These are phyloP conservation scores for Zoysia japonica DNA, from an alignment of 176 grass and related monocot genomes.

Conservation along the genomic window DNA sequence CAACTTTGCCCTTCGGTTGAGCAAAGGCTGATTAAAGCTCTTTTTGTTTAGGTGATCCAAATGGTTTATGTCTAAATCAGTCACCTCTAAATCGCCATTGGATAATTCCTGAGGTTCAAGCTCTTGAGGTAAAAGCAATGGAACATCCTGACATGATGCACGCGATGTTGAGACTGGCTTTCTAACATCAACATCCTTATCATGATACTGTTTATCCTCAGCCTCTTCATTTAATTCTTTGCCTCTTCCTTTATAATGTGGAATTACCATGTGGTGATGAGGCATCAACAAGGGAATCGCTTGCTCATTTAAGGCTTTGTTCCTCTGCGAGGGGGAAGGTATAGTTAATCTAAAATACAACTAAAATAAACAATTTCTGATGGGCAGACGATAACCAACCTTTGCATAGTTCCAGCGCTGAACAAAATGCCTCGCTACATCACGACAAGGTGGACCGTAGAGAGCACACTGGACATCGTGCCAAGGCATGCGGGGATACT, in stretches of 20 bases:
- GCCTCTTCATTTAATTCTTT: conserved; percentile 63
- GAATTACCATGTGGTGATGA: conserved; percentile 96
- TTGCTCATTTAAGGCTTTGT: conserved; percentile 97
- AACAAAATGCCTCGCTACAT: conserved; percentile 98
- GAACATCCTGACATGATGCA: conserved; percentile 65
- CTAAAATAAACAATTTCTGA: neutral
- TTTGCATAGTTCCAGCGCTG: conserved; percentile 99
- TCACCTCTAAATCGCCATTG: conserved; percentile 50
- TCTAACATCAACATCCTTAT: conserved; percentile 38
- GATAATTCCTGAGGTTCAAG: conserved; percentile 62
- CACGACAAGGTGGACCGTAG: conserved; percentile 84
- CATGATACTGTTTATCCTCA: conserved; percentile 51
- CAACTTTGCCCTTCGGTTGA: conserved; percentile 68
- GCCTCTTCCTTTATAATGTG: conserved; percentile 76
- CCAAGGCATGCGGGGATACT: conserved; percentile 99
- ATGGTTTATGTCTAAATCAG: conserved; percentile 50
- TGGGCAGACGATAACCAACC: conserved; percentile 54
- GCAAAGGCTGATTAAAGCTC: conserved; percentile 65
- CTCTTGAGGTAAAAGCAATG: conserved; percentile 86
- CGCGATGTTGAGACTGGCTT: conserved; percentile 44
- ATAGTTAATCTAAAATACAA: conserved; percentile 10
- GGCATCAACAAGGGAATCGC: conserved; percentile 96
- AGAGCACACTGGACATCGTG: conserved; percentile 97
- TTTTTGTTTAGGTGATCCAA: conserved; percentile 52
- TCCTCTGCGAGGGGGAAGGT: conserved; percentile 57